These are phyloP conservation scores for Gracilariopsis chorda DNA, from an alignment of 23 red algal species.

Conservation along the genomic window DNA sequence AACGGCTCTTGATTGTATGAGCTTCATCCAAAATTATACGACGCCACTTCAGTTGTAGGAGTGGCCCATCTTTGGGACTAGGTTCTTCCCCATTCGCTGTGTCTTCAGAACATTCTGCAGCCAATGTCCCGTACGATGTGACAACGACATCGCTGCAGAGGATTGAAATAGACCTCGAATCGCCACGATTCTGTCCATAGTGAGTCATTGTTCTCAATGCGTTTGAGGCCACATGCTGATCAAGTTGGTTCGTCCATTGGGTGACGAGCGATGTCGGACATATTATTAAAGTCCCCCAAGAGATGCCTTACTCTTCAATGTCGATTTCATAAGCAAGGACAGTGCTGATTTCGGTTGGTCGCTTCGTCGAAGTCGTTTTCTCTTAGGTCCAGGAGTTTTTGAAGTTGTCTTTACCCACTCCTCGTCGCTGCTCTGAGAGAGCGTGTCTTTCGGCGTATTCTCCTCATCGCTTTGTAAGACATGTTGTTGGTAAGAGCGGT, in stretches of 20 bases:
- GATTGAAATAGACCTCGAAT: conserved; percentile 35
- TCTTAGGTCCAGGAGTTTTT: neutral
- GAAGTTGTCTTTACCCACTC: neutral
- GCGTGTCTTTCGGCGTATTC: too few species aligned
- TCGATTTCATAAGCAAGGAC: neutral
- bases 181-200: conserved; percentile 51
- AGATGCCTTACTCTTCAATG: neutral
- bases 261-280: conserved; percentile 67
- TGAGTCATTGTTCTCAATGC: conserved; percentile 34
- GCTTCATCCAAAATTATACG: conserved; percentile 85
- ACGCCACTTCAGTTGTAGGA: conserved; percentile 72
- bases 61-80: conserved; percentile 12
- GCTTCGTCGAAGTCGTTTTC: neutral
- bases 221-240: conserved; percentile 48
- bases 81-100: neutral
- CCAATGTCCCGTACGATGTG: conserved; percentile 76
- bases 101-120: conserved; percentile 46
- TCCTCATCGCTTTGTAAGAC: too few species aligned
- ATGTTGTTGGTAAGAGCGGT: too few species aligned
- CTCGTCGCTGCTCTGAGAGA: neutral
- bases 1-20: conserved; percentile 70
- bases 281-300: conserved; percentile 64
- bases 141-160: conserved; percentile 73
- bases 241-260: conserved; percentile 67
- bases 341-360: neutral